Evolutionary conservation across 2,329 filamentous ascomycete species (phyloP).

Genomic region (Colletotrichum noveboracense): DNA sequence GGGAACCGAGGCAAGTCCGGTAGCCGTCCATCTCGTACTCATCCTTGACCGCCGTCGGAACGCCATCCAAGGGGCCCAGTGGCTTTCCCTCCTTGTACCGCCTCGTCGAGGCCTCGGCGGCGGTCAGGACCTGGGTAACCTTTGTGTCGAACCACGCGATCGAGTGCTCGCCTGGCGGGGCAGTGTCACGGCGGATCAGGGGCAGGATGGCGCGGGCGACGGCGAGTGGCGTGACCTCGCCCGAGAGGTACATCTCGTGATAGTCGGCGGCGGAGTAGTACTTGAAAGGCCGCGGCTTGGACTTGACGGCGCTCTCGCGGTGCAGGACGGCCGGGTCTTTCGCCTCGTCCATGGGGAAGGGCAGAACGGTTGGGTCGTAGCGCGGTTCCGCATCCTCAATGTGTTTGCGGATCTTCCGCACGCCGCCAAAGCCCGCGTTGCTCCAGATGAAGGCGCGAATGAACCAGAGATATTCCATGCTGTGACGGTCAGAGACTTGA

Average conservation of each 20-base stretch:
- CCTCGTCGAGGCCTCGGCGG: constrained; percentile 48
- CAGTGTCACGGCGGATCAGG: constrained; percentile 45
- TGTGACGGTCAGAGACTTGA: constrained; percentile 27
- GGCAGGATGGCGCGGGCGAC: constrained; percentile 51
- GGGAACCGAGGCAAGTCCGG: constrained; percentile 66
- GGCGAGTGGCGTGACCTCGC: constrained; percentile 49
- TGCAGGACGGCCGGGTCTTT: constrained; percentile 26
- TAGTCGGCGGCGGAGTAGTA: constrained; percentile 48
- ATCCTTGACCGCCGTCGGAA: constrained; percentile 78
- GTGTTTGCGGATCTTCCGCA: constrained; percentile 57
- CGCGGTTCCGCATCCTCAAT: constrained; percentile 56
- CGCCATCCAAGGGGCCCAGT: constrained; percentile 71
- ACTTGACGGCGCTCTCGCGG: constrained; percentile 7
- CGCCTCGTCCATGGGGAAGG: constrained; percentile 50
- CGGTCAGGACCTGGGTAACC: constrained; percentile 42
- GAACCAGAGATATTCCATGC: constrained; percentile 59
- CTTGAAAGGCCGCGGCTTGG: constrained; percentile 14
- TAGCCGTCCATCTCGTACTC: constrained; percentile 80
- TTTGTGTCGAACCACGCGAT: constrained; percentile 50
- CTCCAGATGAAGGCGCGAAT: constrained; percentile 63
- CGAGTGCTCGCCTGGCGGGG: constrained; percentile 42
- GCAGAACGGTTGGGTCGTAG: constrained; percentile 52
- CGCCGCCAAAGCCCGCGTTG: constrained; percentile 66
- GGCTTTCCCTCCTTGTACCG: constrained; percentile 59
- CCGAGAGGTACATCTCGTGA: constrained; percentile 47